phyloP scores from a whole-genome alignment of 345 rosid genomes.

The Rubroshorea leprosula region DNA sequence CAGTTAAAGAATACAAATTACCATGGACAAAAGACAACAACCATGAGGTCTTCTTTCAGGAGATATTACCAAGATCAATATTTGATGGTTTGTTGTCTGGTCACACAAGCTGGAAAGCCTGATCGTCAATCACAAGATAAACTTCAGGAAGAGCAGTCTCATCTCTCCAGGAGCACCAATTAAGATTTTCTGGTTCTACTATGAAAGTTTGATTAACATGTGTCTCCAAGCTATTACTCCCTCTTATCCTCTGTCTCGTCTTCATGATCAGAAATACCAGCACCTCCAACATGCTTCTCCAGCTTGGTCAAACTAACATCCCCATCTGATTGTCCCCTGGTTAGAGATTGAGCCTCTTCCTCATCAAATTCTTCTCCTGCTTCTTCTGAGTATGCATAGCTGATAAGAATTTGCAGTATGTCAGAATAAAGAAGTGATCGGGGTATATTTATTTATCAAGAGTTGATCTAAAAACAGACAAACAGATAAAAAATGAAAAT shows the following conservation, averaged over 20 bases:
- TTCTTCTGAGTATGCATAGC: slow-evolving; percentile 83
- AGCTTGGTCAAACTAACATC: slow-evolving; percentile 61
- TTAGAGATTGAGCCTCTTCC: slow-evolving; percentile 66
- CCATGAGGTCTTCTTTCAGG: neutral
- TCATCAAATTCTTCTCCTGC: slow-evolving; percentile 57
- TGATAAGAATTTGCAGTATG: slow-evolving; percentile 17
- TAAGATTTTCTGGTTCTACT: slow-evolving; percentile 1
- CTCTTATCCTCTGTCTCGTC: slow-evolving; percentile 64
- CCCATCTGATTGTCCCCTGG: slow-evolving; percentile 57
- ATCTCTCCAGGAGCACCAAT: slow-evolving; percentile 4
- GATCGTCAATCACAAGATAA: neutral
- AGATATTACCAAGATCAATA: neutral
- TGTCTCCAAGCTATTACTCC: slow-evolving; percentile 29
- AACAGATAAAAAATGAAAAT: too few species aligned
- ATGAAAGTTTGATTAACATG: neutral
- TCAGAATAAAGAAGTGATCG: slow-evolving; percentile 13
- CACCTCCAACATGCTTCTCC: slow-evolving; percentile 31
- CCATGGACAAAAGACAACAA: neutral
- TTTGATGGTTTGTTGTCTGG: slow-evolving; percentile 5
- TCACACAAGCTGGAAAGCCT: neutral
- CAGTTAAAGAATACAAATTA: slow-evolving; percentile 2
- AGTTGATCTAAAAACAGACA: too few species aligned
- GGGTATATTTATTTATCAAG: neutral
- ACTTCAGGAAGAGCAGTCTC: neutral
- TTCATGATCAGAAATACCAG: slow-evolving; percentile 33